Conservation (phyloP, 208 protist species). For the Blechomonas ayalai region DNA sequence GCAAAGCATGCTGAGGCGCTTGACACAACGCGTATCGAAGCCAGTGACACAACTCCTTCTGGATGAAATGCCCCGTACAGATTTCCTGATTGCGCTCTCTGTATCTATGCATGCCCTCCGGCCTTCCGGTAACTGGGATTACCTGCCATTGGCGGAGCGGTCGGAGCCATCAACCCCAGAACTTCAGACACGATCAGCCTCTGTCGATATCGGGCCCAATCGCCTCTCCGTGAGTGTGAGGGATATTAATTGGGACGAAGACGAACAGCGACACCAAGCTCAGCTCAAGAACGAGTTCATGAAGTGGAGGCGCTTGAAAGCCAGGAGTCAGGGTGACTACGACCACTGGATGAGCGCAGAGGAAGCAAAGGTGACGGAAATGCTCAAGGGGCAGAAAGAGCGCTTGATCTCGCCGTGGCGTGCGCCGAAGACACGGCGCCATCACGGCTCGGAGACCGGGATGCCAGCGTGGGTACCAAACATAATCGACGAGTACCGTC, state of each 20-base stretch:
- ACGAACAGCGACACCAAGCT: constrained; percentile 52
- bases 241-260: constrained; percentile 72
- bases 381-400: constrained; percentile 35
- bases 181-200: constrained; percentile 39
- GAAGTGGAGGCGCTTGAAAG: constrained; percentile 52
- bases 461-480: constrained; percentile 78
- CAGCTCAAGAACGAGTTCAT: constrained; percentile 53
- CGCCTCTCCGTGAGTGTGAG: constrained; percentile 44
- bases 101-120: constrained; percentile 69
- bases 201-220: constrained; percentile 67
- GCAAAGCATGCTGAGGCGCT: constrained; percentile 51
- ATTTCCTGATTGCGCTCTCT: constrained; percentile 55
- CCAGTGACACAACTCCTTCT: constrained; percentile 62
- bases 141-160: constrained; percentile 42
- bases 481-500: constrained; percentile 86
- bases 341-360: constrained; percentile 85
- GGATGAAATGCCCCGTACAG: constrained; percentile 41
- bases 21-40: constrained; percentile 24
- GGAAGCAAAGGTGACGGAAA: constrained; percentile 33
- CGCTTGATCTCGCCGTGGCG: constrained; percentile 40
- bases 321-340: constrained; percentile 47
- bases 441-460: constrained; percentile 11
- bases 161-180: constrained; percentile 18
- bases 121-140: constrained; percentile 76
- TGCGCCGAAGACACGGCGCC: neutral